A percentile compares a stretch with the other conserved stretches of the same genome.
phyloP scores from a whole-genome alignment of 1,284 basidiomycete genomes.

The Cryptococcus sp. region DNA sequence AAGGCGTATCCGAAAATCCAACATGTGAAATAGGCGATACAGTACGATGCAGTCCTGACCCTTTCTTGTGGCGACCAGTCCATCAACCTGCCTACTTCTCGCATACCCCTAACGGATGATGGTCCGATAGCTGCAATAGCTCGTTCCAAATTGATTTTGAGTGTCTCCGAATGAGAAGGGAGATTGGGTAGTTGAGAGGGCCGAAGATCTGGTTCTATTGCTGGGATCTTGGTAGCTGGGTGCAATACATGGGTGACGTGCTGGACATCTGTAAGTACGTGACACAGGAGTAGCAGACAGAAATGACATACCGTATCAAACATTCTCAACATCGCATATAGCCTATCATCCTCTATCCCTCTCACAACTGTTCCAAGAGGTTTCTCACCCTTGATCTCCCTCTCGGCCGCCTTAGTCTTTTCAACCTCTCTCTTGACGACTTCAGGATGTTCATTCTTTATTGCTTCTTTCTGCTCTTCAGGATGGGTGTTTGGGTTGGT shows the following conservation, averaged over 20 bases:
- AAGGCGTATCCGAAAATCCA: conserved; percentile 52
- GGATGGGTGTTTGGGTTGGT: conserved; percentile 41
- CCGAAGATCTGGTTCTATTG: conserved; percentile 48
- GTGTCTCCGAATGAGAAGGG: conserved; percentile 47
- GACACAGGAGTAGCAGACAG: neutral
- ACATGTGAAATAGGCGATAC: conserved; percentile 50
- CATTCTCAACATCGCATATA: conserved; percentile 46
- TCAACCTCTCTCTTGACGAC: conserved; percentile 44
- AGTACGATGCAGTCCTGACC: conserved; percentile 49
- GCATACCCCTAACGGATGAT: conserved; percentile 49
- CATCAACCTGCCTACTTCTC: conserved; percentile 53
- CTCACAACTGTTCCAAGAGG: conserved; percentile 44
- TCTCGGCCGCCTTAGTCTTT: conserved; percentile 45
- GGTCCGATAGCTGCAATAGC: conserved; percentile 54
- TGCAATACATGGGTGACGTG: conserved; percentile 48
- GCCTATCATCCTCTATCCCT: conserved; percentile 49
- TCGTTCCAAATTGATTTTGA: conserved; percentile 54
- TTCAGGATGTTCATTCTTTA: conserved; percentile 34
- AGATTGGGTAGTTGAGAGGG: conserved; percentile 44
- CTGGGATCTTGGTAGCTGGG: conserved; percentile 39
- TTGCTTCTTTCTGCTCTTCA: conserved; percentile 34
- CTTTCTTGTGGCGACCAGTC: conserved; percentile 54
- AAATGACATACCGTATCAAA: conserved; percentile 44
- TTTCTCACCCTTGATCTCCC: conserved; percentile 40
- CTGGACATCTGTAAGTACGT: conserved; percentile 15